phyloP scores from a whole-genome alignment of 2,329 filamentous ascomycete species.

The Arthrinium puccinioides region DNA sequence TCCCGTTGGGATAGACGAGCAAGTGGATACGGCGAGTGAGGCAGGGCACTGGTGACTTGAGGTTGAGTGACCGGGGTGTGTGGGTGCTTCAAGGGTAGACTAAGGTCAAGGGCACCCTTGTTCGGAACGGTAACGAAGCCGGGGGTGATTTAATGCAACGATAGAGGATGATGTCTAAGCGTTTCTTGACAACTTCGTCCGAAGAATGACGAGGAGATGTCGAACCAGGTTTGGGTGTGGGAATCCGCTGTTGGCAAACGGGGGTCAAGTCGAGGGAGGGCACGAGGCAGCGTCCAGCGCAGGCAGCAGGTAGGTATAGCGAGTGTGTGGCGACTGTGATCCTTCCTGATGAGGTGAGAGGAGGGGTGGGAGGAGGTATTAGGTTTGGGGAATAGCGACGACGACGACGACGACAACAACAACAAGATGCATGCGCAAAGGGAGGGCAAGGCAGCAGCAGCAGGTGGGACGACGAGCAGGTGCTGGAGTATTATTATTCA shows the following conservation, averaged over 20 bases:
- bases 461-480: constrained; percentile 2
- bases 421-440: background rate
- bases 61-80: constrained; percentile 14
- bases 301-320: constrained; percentile 1
- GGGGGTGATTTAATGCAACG: constrained; percentile 29
- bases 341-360: background rate
- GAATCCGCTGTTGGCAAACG: constrained; percentile 2
- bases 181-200: constrained; percentile 18
- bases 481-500: constrained; percentile 6
- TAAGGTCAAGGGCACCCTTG: constrained; percentile 23
- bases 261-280: constrained; percentile 1
- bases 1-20: constrained; percentile 12
- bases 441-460: constrained; percentile 3
- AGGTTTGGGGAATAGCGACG: background rate
- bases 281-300: constrained; percentile 13
- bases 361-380: background rate
- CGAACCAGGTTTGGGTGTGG: constrained; percentile 10
- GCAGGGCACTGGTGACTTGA: constrained; percentile 15
- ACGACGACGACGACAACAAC: background rate
- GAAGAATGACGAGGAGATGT: constrained; percentile 12
- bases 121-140: constrained; percentile 23
- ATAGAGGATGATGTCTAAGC: constrained; percentile 22
- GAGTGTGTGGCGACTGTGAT: constrained; percentile 1
- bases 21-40: constrained; percentile 11
- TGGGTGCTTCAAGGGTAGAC: constrained; percentile 20